Evolutionary conservation across 306 rosid species (phyloP), one percentile per base, ranked within the genome.

Genomic region (Betula pendula): DNA sequence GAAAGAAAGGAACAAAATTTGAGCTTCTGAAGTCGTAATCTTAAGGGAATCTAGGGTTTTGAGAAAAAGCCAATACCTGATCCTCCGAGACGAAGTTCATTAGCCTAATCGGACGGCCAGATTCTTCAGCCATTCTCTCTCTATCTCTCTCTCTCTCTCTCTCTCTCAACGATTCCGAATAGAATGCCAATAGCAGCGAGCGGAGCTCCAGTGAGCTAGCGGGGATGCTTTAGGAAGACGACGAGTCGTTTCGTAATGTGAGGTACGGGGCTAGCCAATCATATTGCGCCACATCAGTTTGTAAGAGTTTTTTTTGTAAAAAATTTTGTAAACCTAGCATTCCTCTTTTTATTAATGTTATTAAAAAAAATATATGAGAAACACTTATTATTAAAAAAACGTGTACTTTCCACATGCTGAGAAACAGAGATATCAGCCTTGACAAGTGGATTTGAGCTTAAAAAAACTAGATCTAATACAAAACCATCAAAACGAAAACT

Each of bases 1-100:
- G 31, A 17, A 24, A 3, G 27, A 17, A 65, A 47, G 14, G 47
- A n/a, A 2, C 15, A 24, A 7, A 75, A 62, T 17, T 40, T 24
- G 63, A 56, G 63, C 15, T 24, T 56, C 16, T 24, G 63, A 56
- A 24, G 4, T 56, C 33, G 33, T 7, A 71, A 25, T 19, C 42
- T 38, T 38, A 6, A 6, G 42, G 50, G 15, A 24, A 1, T 35
- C 13, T 33, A 79, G 69, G 66, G 69, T 63, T 40, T 42, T 31
- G 45, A 52, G 68, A 65, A 85, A 53, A 24, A n/a, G 13, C 16
- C 48, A 8, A 56, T 71, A 95, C 97, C 90, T 95, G 96, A 0
- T 95, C 96, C 84, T 95, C 96, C 0, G 97, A 95, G 73, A 95
- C 92, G 40, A 95, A 95, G 83, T 71, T 92, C 97, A 92, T 90